These are phyloP conservation scores for Hanseniaspora lindneri DNA, from an alignment of 805 yeast species.

Conservation along the genomic window DNA sequence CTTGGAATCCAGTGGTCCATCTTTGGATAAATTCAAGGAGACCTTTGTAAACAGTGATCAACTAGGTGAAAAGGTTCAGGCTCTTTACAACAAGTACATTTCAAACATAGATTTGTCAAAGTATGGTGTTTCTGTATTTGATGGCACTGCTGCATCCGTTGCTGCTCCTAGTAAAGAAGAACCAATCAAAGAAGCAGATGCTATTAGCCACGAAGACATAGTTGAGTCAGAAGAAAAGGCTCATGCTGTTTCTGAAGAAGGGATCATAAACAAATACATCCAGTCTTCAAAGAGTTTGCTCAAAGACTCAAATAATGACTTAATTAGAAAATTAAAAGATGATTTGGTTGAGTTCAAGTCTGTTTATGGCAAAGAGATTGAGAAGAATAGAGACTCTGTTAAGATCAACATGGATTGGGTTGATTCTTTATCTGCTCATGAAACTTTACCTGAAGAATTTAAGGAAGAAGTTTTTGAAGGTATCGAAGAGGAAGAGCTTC, in stretches of 20 bases:
- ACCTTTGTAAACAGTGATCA: constrained; percentile 22
- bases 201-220: constrained; percentile 20
- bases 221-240: constrained; percentile 17
- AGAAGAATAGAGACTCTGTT: constrained; percentile 18
- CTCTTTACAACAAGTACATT: constrained; percentile 14
- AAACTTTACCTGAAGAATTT: constrained; percentile 20
- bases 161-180: constrained; percentile 21
- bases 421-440: constrained; percentile 34
- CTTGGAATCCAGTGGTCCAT: constrained; percentile 22
- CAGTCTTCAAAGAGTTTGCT: constrained; percentile 9
- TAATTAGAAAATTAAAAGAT: constrained; percentile 23
- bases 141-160: neutral
- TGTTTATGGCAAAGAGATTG: constrained; percentile 26
- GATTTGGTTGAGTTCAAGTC: constrained; percentile 23
- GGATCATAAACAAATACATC: constrained; percentile 17
- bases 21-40: constrained; percentile 23
- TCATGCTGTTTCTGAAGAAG: constrained; percentile 20
- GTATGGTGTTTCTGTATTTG: neutral
- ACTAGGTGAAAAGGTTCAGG: constrained; percentile 22
- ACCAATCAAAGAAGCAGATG: constrained; percentile 19
- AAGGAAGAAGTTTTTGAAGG: constrained; percentile 21
- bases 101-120: constrained; percentile 6
- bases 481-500: constrained; percentile 31
- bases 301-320: constrained; percentile 19
- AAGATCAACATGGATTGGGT: constrained; percentile 37